A percentile compares a stretch with the other conserved stretches of the same genome.
Evolutionary conservation across 2,329 filamentous ascomycete species (phyloP).

Genomic region (Albifimbria verrucaria): DNA sequence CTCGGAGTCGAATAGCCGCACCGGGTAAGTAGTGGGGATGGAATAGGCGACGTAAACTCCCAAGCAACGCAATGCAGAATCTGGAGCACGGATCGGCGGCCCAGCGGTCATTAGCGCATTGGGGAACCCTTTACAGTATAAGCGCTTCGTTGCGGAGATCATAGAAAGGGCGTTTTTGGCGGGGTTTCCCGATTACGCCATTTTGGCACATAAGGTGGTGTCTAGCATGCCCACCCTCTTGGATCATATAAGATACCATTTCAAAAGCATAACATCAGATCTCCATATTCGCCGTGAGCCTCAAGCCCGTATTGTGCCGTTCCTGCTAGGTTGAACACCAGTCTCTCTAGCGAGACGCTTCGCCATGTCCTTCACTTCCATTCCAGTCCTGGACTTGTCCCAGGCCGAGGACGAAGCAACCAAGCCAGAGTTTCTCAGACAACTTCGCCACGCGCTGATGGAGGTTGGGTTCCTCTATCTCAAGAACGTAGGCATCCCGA

Average conservation of each 20-base stretch:
- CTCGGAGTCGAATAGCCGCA: too few relatives aligned
- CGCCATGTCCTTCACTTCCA: slow-evolving; percentile 65
- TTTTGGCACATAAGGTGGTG: slow-evolving; percentile 21
- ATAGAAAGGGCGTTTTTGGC: slow-evolving; percentile 9
- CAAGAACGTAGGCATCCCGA: slow-evolving; percentile 71
- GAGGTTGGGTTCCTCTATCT: slow-evolving; percentile 89
- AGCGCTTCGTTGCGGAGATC: slow-evolving; percentile 10
- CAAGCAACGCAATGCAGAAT: too few relatives aligned
- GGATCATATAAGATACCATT: slow-evolving; percentile 14
- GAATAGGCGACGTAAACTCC: too few relatives aligned
- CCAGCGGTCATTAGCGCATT: neutral
- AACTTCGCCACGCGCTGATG: slow-evolving; percentile 72
- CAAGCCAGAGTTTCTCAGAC: slow-evolving; percentile 68
- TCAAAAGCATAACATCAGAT: slow-evolving; percentile 7
- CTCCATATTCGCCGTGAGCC: neutral
- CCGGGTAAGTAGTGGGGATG: too few relatives aligned
- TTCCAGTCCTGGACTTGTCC: slow-evolving; percentile 76
- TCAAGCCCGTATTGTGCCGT: too few relatives aligned
- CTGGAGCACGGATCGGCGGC: neutral
- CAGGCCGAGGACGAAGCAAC: slow-evolving; percentile 59
- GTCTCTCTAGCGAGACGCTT: too few relatives aligned
- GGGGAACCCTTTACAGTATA: slow-evolving; percentile 6
- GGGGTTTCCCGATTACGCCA: slow-evolving; percentile 34
- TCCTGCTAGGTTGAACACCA: too few relatives aligned
- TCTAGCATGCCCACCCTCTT: slow-evolving; percentile 10